A percentile compares a stretch with the other conserved stretches of the same genome.
Evolutionary conservation across 139 green algal species (phyloP).

Genomic region (Chlorella vulgaris): DNA sequence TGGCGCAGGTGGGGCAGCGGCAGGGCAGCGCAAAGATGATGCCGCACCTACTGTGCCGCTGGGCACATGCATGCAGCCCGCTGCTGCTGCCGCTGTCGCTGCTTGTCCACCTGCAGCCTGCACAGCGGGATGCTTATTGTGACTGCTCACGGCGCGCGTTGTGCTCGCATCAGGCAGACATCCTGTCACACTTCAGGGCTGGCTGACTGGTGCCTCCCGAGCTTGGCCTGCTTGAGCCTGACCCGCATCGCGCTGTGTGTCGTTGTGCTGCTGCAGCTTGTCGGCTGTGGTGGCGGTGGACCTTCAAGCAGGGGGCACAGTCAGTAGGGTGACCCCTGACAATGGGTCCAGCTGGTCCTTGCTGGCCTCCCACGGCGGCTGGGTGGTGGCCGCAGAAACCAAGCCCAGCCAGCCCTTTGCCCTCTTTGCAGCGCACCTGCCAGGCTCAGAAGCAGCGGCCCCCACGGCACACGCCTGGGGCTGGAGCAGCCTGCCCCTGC

Average conservation of each 20-base stretch:
- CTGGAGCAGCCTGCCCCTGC: constrained; percentile 46
- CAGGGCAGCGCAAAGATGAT: too few relatives aligned
- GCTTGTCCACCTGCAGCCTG: too few relatives aligned
- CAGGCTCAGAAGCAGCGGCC: neutral
- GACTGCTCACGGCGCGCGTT: too few relatives aligned
- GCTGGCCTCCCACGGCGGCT: constrained; percentile 34
- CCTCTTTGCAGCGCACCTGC: constrained; percentile 48
- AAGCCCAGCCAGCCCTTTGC: constrained; percentile 37
- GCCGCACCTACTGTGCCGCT: too few relatives aligned
- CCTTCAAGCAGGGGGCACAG: constrained; percentile 41
- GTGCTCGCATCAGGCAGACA: too few relatives aligned
- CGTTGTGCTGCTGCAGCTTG: constrained; percentile 13
- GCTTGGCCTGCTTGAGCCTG: too few relatives aligned
- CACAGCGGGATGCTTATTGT: too few relatives aligned
- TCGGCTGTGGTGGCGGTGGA: constrained; percentile 68
- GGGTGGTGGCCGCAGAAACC: constrained; percentile 39
- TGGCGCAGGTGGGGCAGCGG: constrained; percentile 58
- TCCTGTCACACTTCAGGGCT: too few relatives aligned
- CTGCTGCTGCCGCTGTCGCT: too few relatives aligned
- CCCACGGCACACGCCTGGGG: neutral
- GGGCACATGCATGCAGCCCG: too few relatives aligned
- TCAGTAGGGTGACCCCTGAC: constrained; percentile 39
- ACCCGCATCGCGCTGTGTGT: too few relatives aligned
- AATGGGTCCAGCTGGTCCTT: constrained; percentile 51
- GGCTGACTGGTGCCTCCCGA: too few relatives aligned